Evolutionary conservation across 225 moss, liverwort and hornwort species (phyloP), one percentile per base, ranked within the genome.

Genomic region (Climacium dendroides): DNA sequence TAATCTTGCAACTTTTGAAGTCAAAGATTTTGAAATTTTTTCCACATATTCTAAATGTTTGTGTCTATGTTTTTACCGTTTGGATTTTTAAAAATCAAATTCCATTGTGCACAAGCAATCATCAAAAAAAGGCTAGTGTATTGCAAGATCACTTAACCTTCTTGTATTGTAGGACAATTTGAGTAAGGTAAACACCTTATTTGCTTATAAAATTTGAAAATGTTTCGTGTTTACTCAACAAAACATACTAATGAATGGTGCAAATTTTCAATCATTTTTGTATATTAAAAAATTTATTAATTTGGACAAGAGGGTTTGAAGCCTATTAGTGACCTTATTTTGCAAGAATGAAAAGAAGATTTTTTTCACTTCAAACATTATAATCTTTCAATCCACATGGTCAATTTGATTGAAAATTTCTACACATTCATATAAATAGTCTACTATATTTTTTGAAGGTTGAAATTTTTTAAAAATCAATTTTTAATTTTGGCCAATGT

Each of bases 151-250:
- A 70, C 41, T 71, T 28, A 9, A 25, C 71, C 4, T 32, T 9
- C 5, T 28, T 6, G 5, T 43, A 15, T 71, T 71, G 5, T 1
- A 43, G 0, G 28, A 3, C 16, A 9, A 25, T 41, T 41, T 0
- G 1, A 70, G 9, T 15, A 25, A 41, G 8, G 9, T 26, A 1
- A 15, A 9, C 3, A 15, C 4, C 0, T 41, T 16, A 15, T 43
- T 26, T 43, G 37, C 15, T 25, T 9, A 7, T 41, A 5, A 71
- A 70, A 26, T 8, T 71, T 71, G 41, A 9, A n/a, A n/a, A n/a
- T n/a, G n/a, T n/a, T n/a, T n/a, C n/a, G n/a, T n/a, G n/a, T n/a
- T n/a, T n/a, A n/a, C n/a, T n/a, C n/a, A n/a, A n/a, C n/a, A 26
- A 41, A 15, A 41, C 25, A 41, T 24, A 41, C 5, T 41, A 41